Evolutionary conservation across 306 rosid genomes (phyloP).

Genomic region (Abrus precatorius): DNA sequence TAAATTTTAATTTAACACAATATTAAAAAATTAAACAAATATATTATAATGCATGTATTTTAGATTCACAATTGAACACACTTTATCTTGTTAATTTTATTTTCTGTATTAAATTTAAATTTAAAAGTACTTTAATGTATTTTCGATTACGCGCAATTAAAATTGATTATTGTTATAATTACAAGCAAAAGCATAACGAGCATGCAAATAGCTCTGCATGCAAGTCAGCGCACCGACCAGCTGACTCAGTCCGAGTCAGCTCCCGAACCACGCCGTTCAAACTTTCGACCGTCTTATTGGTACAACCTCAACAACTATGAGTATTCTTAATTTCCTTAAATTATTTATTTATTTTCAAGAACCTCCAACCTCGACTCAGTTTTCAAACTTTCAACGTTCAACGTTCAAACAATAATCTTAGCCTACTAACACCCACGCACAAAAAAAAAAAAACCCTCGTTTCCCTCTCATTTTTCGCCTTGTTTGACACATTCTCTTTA

Average conservation of each 20-base stretch:
- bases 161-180: too few relatives aligned
- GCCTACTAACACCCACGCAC: neutral
- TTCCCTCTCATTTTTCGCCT: neutral
- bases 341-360: constrained; percentile 13
- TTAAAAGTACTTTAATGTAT: too few relatives aligned
- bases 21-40: too few relatives aligned
- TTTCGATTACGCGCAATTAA: too few relatives aligned
- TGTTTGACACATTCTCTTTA: constrained; percentile 46
- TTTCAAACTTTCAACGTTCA: constrained; percentile 73
- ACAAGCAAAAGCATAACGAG: too few relatives aligned
- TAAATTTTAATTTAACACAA: too few relatives aligned
- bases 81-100: too few relatives aligned
- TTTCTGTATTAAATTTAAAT: too few relatives aligned
- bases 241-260: constrained; percentile 47
- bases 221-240: constrained; percentile 46
- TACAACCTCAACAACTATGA: constrained; percentile 20
- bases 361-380: neutral
- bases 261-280: constrained; percentile 38
- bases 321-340: neutral
- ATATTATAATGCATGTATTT: too few relatives aligned
- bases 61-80: too few relatives aligned
- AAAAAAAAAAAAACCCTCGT: neutral
- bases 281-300: constrained; percentile 8
- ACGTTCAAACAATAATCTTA: constrained; percentile 54
- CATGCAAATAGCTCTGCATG: neutral